Evolutionary conservation across 2,329 filamentous ascomycete species (phyloP), one percentile per base, ranked within the genome.

Genomic region (Alternaria arbusti): DNA sequence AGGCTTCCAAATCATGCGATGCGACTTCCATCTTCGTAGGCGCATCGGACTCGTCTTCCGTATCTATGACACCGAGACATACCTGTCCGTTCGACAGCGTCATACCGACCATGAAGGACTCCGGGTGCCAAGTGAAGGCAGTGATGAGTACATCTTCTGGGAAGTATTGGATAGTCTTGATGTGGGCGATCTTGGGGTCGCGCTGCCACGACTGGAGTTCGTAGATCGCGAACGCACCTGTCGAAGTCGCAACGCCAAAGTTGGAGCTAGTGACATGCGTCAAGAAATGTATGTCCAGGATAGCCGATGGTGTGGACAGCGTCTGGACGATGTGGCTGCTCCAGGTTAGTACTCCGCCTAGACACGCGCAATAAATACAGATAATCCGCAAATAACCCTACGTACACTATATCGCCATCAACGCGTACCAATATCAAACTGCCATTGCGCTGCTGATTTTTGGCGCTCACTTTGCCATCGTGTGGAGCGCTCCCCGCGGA

Each of bases 211-310:
- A 65, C 54, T 51, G 65, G 32, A 90, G 80, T 67, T 78, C 83
- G 78, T 90, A 93, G 54, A 95, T 83, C 1, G 86, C 86, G 12
- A 96, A 81, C 0, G 86, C 85, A 0, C 91, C 92, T 1, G 91
- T 92, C 65, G 93, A 97, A 1, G 91, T 92, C 9, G 93, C 92
- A 4, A 90, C 88, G 10, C 89, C 93, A 57, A 97, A 85, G 4
- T 91, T 81, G 28, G 84, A 54, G 79, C 55, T 74, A 1, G 87
- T 88, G 4, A 72, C 66, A 15, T 68, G 64, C 13, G 61, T 61
- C 64, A 90, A 88, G 78, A 97, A 98, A 70, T 94, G 92, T 28
- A 97, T 83, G 76, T 97, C 94, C 57, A 97, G 86, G 26, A 97
- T 86, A 6, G 93, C 94, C 56, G 89, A 93, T 5, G 89, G 86